A percentile compares a stretch with the other conserved stretches of the same genome.
phyloP scores from a whole-genome alignment of 148 eudicot species.

The Spergularia marina region DNA sequence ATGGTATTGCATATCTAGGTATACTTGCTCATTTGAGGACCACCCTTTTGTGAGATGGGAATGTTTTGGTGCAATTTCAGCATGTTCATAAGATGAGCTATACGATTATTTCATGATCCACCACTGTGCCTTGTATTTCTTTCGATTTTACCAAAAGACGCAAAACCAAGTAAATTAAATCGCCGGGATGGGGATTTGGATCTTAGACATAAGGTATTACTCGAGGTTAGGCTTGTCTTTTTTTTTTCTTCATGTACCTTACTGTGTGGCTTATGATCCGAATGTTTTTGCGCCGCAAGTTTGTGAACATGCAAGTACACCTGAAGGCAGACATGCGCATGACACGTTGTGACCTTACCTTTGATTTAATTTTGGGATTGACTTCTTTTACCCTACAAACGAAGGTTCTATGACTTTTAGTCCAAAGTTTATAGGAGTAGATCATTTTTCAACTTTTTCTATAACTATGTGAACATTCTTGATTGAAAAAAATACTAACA shows the following conservation, averaged over 20 bases:
- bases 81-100: background rate
- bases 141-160: no score
- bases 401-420: conserved; percentile 1
- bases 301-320: conserved; percentile 16
- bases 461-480: background rate
- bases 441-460: conserved; percentile 11
- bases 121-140: no score
- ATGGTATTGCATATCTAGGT: background rate
- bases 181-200: no score
- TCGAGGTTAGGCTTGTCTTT: conserved; percentile 9
- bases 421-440: conserved; percentile 8
- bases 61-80: background rate
- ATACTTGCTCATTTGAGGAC: no score
- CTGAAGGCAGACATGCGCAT: conserved; percentile 35
- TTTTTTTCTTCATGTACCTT: background rate
- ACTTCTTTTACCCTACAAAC: conserved; percentile 21
- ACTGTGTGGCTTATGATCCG: background rate
- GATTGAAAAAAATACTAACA: background rate
- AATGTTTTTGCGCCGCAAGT: conserved; percentile 17
- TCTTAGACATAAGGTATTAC: no score
- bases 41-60: background rate
- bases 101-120: no score
- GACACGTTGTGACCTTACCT: conserved; percentile 30
- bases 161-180: no score
- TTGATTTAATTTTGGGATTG: conserved; percentile 26